Evolutionary conservation across 495 filamentous ascomycete genomes (phyloP).

Genomic region (Endocarpon pusillum): DNA sequence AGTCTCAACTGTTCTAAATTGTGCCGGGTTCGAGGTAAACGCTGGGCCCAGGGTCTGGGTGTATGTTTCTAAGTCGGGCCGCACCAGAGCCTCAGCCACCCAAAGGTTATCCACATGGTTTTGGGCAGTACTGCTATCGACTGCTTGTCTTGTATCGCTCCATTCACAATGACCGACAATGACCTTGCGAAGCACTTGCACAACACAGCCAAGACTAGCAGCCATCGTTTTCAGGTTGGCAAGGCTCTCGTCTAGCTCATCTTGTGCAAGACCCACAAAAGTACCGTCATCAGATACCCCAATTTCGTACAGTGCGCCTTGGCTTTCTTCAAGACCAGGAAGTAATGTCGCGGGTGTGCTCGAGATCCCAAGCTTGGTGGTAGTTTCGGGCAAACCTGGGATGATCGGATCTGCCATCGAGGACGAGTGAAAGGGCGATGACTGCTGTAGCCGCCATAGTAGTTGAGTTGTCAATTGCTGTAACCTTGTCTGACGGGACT

Average conservation of each 20-base stretch:
- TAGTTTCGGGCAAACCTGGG: slow-evolving; percentile 51
- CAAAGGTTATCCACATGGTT: slow-evolving; percentile 43
- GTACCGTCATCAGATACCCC: slow-evolving; percentile 90
- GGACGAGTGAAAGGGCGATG: slow-evolving; percentile 71
- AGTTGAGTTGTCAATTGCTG: slow-evolving; percentile 89
- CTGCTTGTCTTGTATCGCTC: slow-evolving; percentile 26
- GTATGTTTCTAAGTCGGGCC: slow-evolving; percentile 37
- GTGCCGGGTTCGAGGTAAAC: slow-evolving; percentile 1
- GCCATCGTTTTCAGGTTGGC: slow-evolving; percentile 76
- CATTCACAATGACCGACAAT: slow-evolving; percentile 76
- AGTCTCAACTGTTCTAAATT: neutral
- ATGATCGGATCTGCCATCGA: slow-evolving; percentile 53
- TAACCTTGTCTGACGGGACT: slow-evolving; percentile 63
- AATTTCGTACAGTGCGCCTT: slow-evolving; percentile 89
- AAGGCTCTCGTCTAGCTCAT: slow-evolving; percentile 84
- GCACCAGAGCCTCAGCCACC: slow-evolving; percentile 76
- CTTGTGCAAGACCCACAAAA: slow-evolving; percentile 73
- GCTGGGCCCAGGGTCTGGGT: slow-evolving; percentile 3
- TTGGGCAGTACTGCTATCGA: slow-evolving; percentile 10
- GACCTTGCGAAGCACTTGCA: slow-evolving; percentile 73
- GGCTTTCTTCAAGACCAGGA: slow-evolving; percentile 78
- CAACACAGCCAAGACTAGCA: slow-evolving; percentile 69
- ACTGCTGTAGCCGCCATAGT: slow-evolving; percentile 88
- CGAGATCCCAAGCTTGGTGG: slow-evolving; percentile 32
- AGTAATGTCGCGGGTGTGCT: slow-evolving; percentile 45